Evolutionary conservation across 306 rosid genomes (phyloP).

Genomic region (Cicer judaicum): DNA sequence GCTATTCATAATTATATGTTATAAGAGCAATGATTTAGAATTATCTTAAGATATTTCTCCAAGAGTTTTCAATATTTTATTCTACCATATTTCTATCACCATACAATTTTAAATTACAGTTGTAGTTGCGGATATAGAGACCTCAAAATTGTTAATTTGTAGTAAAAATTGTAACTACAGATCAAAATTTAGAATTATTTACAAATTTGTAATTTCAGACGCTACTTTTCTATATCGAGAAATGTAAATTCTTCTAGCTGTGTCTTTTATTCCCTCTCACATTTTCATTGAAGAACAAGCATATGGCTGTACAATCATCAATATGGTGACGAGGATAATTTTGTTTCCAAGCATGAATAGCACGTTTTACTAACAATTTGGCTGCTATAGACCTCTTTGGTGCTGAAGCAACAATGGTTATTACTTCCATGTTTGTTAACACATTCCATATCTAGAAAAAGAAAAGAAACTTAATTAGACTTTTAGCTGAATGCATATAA

Average conservation of each 20-base stretch:
- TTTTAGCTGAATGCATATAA: background rate
- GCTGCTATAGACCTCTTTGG: constrained; percentile 71
- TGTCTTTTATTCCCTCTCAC: constrained; percentile 21
- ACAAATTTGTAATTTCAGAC: background rate
- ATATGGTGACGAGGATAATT: constrained; percentile 52
- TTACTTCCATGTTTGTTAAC: constrained; percentile 69
- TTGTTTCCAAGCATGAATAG: constrained; percentile 61
- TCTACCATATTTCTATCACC: background rate
- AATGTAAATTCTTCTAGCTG: constrained; percentile 23
- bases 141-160: background rate
- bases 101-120: background rate
- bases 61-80: background rate
- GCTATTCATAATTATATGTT: too few species aligned
- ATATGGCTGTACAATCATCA: constrained; percentile 74
- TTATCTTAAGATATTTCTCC: too few species aligned
- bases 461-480: background rate
- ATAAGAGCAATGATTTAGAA: too few species aligned
- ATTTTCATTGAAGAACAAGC: constrained; percentile 62
- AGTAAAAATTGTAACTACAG: background rate
- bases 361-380: constrained; percentile 61
- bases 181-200: background rate
- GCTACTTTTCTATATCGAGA: constrained; percentile 25
- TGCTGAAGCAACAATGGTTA: constrained; percentile 70
- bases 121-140: background rate
- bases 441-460: constrained; percentile 82